Conservation (phyloP, 768 basidiomycete species). For the Candolleomyces efflorescens region DNA sequence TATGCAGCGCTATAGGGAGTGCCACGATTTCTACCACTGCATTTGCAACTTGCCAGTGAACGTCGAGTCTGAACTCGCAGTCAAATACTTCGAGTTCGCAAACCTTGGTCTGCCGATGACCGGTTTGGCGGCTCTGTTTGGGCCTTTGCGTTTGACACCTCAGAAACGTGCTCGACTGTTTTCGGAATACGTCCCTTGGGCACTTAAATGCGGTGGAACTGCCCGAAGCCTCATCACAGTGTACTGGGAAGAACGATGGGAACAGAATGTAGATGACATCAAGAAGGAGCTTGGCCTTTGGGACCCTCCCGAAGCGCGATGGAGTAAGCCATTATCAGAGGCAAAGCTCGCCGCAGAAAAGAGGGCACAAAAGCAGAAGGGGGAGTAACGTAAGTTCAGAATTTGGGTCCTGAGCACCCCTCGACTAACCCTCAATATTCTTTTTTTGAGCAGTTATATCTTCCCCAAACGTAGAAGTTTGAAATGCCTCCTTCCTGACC, state of each 20-base stretch:
- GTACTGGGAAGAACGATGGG: conserved; percentile 97
- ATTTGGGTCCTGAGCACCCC: not conserved
- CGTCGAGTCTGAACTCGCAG: conserved; percentile 86
- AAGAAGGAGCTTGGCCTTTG: conserved; percentile 81
- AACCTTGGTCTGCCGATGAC: conserved; percentile 92
- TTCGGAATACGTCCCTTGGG: conserved; percentile 90
- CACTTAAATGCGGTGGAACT: conserved; percentile 74
- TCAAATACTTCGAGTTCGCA: conserved; percentile 92
- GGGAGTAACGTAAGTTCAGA: not conserved
- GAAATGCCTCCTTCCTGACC: no score
- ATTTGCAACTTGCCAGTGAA: conserved; percentile 85
- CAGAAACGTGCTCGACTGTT: conserved; percentile 56
- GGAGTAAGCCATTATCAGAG: conserved; percentile 63
- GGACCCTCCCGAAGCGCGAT: conserved; percentile 73
- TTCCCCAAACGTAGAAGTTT: no score
- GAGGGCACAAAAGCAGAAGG: conserved; percentile 11
- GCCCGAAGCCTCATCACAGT: conserved; percentile 79
- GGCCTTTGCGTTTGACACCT: conserved; percentile 66
- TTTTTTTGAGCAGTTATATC: no score
- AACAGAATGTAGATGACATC: conserved; percentile 75
- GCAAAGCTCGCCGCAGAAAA: conserved; percentile 48
- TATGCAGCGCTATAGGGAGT: conserved; percentile 97
- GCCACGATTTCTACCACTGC: conserved; percentile 96
- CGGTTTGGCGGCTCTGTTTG: conserved; percentile 72
- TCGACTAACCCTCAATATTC: no score